Conservation (phyloP, 1,284 basidiomycete species). For the Pisolithus thermaeus region DNA sequence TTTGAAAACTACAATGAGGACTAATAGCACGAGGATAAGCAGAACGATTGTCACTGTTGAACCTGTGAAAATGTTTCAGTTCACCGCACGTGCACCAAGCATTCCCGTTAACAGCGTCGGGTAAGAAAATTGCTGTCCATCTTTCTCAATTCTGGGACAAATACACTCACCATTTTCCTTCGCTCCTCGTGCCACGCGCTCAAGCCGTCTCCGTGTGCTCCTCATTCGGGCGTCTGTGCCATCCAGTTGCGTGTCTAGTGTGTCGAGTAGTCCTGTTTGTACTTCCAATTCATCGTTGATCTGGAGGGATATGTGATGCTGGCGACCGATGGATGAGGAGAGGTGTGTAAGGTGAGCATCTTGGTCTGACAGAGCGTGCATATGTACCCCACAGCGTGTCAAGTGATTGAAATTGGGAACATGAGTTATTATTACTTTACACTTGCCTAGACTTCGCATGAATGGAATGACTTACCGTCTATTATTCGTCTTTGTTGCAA, state of each 20-base stretch:
- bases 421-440: not conserved
- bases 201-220: slow-evolving; percentile 61
- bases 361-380: slow-evolving; percentile 48
- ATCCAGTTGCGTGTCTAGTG: slow-evolving; percentile 73
- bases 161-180: slow-evolving; percentile 64
- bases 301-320: slow-evolving; percentile 74
- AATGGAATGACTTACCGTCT: slow-evolving; percentile 46
- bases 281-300: slow-evolving; percentile 81
- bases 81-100: not conserved
- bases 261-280: slow-evolving; percentile 71
- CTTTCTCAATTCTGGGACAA: not conserved
- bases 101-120: too few species aligned
- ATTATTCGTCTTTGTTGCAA: slow-evolving; percentile 71
- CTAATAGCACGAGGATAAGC: slow-evolving; percentile 67
- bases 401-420: not conserved
- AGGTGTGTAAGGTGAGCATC: slow-evolving; percentile 72
- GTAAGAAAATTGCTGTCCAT: not conserved
- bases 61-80: slow-evolving; percentile 34
- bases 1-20: slow-evolving; percentile 80
- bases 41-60: slow-evolving; percentile 68
- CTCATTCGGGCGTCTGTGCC: slow-evolving; percentile 55
- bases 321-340: slow-evolving; percentile 68
- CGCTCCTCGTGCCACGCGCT: slow-evolving; percentile 66
- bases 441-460: not conserved
- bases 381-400: not conserved